Conservation (phyloP, 805 yeast genomes). For the Lipomyces starkeyi region DNA sequence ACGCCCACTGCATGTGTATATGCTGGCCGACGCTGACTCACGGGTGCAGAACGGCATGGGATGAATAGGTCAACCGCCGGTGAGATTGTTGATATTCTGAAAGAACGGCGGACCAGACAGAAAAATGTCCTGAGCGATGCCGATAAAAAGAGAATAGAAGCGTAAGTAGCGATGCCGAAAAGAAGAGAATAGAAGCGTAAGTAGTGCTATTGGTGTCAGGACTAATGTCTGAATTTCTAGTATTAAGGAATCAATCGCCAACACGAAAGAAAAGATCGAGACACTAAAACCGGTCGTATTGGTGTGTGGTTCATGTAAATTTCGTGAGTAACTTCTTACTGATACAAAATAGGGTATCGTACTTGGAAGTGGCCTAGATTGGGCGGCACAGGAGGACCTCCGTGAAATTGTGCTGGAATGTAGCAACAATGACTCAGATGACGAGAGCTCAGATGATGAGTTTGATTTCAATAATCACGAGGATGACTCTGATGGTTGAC, state of each 20-base stretch:
- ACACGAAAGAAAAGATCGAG: conserved; percentile 17
- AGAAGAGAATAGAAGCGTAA: conserved; percentile 1
- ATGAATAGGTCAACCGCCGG: background rate
- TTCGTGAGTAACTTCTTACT: background rate
- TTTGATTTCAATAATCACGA: background rate
- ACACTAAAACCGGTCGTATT: conserved; percentile 28
- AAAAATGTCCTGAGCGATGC: background rate
- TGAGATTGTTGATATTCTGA: background rate
- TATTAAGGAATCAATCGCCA: conserved; percentile 4
- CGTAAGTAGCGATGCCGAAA: conserved; percentile 9
- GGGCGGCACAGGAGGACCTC: conserved; percentile 22
- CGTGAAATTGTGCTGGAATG: conserved; percentile 29
- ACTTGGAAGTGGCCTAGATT: conserved; percentile 30
- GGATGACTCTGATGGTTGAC: conserved; percentile 8
- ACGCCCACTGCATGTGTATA: background rate
- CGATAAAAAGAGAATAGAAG: conserved; percentile 3
- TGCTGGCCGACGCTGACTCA: background rate
- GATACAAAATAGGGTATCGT: conserved; percentile 23
- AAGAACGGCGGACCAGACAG: background rate
- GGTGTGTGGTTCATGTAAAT: conserved; percentile 12
- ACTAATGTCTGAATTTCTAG: background rate
- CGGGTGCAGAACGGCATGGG: background rate
- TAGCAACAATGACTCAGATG: conserved; percentile 11
- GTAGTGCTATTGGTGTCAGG: background rate
- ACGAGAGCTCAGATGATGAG: conserved; percentile 15